Percentiles rank a stretch among this genome's conserved stretches.
Conservation (phyloP, 2,329 filamentous ascomycete genomes). For the Claviceps africana region DNA sequence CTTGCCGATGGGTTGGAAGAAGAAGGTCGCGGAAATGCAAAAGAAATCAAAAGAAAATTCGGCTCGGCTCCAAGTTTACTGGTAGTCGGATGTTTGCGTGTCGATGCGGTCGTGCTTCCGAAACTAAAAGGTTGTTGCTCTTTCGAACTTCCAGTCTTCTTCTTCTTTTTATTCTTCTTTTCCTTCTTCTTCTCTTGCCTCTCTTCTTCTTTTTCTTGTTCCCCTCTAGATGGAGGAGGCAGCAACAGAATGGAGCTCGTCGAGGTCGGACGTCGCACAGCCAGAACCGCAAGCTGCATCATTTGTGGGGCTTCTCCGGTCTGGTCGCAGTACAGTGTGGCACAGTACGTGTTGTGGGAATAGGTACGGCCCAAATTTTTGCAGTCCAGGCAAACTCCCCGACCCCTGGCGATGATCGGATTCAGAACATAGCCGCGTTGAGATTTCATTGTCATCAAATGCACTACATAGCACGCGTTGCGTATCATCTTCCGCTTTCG, state of each 20-base stretch:
- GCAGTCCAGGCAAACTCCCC: too few species aligned
- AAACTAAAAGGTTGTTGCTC: not conserved
- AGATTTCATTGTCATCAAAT: not conserved
- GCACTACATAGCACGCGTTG: not conserved
- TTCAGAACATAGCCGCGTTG: too few species aligned
- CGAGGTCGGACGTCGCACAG: not conserved
- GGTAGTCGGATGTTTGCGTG: not conserved
- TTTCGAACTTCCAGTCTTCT: too few species aligned
- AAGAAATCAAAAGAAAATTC: not conserved
- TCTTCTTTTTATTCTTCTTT: too few species aligned
- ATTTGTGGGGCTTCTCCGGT: constrained; percentile 3
- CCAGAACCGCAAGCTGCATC: constrained; percentile 2
- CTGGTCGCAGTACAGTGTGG: not conserved
- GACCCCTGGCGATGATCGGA: too few species aligned
- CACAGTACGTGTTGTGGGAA: too few species aligned
- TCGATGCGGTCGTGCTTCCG: not conserved
- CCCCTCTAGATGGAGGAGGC: not conserved
- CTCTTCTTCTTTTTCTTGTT: not conserved
- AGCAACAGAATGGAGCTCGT: not conserved
- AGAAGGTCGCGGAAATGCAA: not conserved
- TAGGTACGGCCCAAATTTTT: too few species aligned
- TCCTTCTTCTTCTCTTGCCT: too few species aligned
- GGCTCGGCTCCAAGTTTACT: not conserved
- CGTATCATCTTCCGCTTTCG: not conserved
- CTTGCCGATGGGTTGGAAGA: not conserved